Evolutionary conservation across 805 yeast genomes (phyloP).

Genomic region (Saturnispora silvae): DNA sequence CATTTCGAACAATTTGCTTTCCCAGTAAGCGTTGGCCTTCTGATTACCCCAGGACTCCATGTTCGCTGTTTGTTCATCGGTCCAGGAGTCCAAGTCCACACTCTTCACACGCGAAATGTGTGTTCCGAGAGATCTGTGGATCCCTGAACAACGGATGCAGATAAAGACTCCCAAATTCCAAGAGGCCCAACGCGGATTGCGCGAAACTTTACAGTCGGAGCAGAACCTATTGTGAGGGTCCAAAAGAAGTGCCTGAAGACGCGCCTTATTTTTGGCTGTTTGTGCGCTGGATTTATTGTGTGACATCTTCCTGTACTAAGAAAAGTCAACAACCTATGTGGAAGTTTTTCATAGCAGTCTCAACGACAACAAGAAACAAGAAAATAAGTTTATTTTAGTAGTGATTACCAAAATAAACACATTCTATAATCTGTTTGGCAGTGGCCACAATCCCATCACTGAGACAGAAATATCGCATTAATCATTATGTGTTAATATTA

Average conservation of each 20-base stretch:
- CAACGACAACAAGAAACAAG: too few species aligned
- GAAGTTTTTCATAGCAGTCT: neutral
- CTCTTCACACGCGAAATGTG: constrained; percentile 90
- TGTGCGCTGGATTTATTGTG: constrained; percentile 14
- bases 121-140: constrained; percentile 91
- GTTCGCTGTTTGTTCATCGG: constrained; percentile 76
- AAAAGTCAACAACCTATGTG: neutral
- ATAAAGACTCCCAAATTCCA: constrained; percentile 92
- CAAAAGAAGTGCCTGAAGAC: constrained; percentile 61
- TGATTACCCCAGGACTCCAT: constrained; percentile 84
- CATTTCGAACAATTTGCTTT: constrained; percentile 34
- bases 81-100: constrained; percentile 94
- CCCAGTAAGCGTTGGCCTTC: constrained; percentile 78
- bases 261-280: constrained; percentile 50
- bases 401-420: too few species aligned
- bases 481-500: too few species aligned
- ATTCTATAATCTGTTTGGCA: too few species aligned
- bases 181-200: constrained; percentile 96
- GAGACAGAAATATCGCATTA: too few species aligned
- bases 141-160: constrained; percentile 92
- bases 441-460: too few species aligned
- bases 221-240: constrained; percentile 72
- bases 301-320: constrained; percentile 8
- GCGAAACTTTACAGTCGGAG: constrained; percentile 83
- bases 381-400: too few species aligned